phyloP scores from a whole-genome alignment of 108 stramenopile species.

The Skeletonema potamos region DNA sequence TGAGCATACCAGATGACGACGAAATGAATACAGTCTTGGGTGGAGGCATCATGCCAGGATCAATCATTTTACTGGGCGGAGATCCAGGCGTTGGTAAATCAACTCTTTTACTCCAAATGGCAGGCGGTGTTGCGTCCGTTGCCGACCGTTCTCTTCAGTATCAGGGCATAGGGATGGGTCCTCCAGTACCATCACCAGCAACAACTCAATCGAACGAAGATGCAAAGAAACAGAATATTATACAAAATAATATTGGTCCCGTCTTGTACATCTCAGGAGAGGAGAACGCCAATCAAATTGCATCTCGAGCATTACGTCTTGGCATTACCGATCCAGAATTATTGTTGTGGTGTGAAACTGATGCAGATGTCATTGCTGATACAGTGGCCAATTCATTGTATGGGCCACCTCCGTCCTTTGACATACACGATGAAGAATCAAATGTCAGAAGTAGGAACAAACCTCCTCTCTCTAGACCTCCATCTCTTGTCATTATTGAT shows the following conservation, averaged over 20 bases:
- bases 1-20: constrained; percentile 64
- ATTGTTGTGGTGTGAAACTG: constrained; percentile 66
- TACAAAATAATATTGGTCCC: constrained; percentile 46
- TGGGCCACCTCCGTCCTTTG: not conserved
- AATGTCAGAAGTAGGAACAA: not conserved
- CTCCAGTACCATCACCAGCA: constrained; percentile 27
- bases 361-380: constrained; percentile 65
- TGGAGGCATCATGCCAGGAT: constrained; percentile 90
- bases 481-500: constrained; percentile 84
- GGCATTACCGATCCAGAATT: constrained; percentile 59
- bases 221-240: not conserved
- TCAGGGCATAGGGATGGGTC: constrained; percentile 76
- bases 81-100: constrained; percentile 83
- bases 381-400: constrained; percentile 47
- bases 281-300: constrained; percentile 92
- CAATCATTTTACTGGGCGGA: constrained; percentile 86
- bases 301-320: constrained; percentile 77
- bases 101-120: constrained; percentile 73
- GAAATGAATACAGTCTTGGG: constrained; percentile 92
- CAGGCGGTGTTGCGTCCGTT: constrained; percentile 60
- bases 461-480: constrained; percentile 48
- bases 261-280: constrained; percentile 95
- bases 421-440: not conserved
- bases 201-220: not conserved
- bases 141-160: constrained; percentile 42